Base-by-base conservation (phyloP, 1,284 basidiomycete genomes). In the Boletellus dicymbophilus region DNA sequence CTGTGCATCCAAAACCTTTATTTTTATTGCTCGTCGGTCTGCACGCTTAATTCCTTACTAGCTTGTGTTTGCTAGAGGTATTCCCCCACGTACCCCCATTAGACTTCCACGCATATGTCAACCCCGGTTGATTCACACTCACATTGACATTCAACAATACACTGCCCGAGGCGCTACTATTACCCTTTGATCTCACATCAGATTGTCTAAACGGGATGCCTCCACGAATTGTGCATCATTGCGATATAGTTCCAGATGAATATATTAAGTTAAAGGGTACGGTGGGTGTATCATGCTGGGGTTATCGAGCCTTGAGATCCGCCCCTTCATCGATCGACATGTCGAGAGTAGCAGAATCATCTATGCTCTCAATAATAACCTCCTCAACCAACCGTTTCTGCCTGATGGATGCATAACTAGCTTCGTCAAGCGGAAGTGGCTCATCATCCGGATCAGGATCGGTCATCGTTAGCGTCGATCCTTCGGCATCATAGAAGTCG, bases 401-500 rank as follows among this genome's bases (percentile, higher is more conserved):
- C 11, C 44, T 40, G 3, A 20, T 26, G 20, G 22, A 37, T 8
- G 44, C 12, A 16, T 18, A n/a, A 9, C 5, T 25, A 0, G 36
- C 30, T 18, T 21, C 38, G 30, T 53, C 28, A 11, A 61, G 4
- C 11, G 56, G 58, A 15, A 64, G 49, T 16, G 62, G 64, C 28
- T 50, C 60, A n/a, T 66, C 63, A 2, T 67, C 63, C 7, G 63
- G 63, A 44, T 68, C 66, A 2, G 63, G 54, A 38, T 68, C 63
- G 4, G 44, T 51, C 34, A 63, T 39, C 0, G 46, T 48, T 31
- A 72, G 58, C 33, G 70, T 62, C 15, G 75, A 72, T 16, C 74
- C 79, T 48, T 89, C 88, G 26, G 78, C 71, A 13, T 79, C 71
- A 52, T 83, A 82, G 67, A 94, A 94, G 66, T 94, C 91, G 15